Percentiles rank a stretch among this genome's conserved stretches.
Conservation (phyloP, 768 basidiomycete species). For the Lentinula raphanica region DNA sequence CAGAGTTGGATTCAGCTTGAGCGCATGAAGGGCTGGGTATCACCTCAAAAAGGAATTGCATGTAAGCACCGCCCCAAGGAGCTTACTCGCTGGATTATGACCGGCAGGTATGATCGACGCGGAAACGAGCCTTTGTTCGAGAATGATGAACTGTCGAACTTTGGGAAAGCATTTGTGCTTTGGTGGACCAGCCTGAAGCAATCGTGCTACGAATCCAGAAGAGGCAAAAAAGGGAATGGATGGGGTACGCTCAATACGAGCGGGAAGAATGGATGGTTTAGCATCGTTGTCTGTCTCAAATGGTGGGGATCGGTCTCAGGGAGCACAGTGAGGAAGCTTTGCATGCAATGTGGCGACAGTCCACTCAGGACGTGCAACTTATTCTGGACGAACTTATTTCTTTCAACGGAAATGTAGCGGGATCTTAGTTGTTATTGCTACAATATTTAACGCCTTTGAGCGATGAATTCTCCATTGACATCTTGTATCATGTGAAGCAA, state of each 20-base stretch:
- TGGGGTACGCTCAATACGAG: neutral
- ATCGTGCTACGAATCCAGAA: neutral
- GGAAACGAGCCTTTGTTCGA: neutral
- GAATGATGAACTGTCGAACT: neutral
- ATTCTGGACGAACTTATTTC: too few species aligned
- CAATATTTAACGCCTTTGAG: too few species aligned
- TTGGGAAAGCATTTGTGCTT: neutral
- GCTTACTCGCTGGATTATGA: neutral
- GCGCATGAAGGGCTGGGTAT: neutral
- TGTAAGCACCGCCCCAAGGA: neutral
- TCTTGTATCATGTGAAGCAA: too few species aligned
- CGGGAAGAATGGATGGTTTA: neutral
- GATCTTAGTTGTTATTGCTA: too few species aligned
- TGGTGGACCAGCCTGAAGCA: neutral
- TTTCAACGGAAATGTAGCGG: too few species aligned
- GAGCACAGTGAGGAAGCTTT: neutral
- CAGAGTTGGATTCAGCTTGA: neutral
- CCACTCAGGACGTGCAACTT: too few species aligned
- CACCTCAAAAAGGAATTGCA: neutral
- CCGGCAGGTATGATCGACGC: neutral
- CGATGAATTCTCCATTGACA: too few species aligned
- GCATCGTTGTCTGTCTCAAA: neutral
- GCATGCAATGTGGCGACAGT: too few species aligned
- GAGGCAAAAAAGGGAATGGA: neutral
- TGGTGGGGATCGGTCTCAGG: neutral